Conservation (phyloP, 345 rosid species). For the Eucalyptus cladocalyx region DNA sequence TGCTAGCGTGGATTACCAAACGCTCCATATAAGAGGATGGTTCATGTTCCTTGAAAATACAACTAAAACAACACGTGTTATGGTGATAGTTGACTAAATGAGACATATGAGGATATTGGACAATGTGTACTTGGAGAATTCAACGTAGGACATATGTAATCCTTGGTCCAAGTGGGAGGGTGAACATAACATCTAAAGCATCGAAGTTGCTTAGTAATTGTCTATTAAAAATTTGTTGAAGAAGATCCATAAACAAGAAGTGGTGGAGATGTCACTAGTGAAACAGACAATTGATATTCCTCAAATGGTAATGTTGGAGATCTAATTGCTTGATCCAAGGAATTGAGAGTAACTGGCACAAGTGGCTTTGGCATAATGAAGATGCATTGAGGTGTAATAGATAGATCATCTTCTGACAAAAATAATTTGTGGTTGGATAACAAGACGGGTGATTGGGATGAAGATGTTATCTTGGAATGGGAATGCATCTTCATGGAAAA, state of each 20-base stretch:
- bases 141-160: not conserved
- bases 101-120: not conserved
- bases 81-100: not conserved
- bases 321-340: not conserved
- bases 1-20: accelerated
- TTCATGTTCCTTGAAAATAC: not conserved
- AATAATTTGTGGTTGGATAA: not conserved
- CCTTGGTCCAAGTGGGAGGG: not conserved
- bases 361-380: not conserved
- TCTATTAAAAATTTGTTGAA: no score
- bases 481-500: not conserved
- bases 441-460: not conserved
- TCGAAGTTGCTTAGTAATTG: not conserved
- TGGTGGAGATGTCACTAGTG: not conserved
- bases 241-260: not conserved
- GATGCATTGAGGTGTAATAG: not conserved
- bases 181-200: not conserved
- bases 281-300: accelerated
- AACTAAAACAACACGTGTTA: not conserved
- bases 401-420: not conserved
- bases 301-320: not conserved
- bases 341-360: not conserved
- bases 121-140: not conserved
- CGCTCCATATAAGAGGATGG: not conserved
- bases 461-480: not conserved